Evolutionary conservation across 2,329 filamentous ascomycete genomes (phyloP).

Genomic region (Alternaria sp.): DNA sequence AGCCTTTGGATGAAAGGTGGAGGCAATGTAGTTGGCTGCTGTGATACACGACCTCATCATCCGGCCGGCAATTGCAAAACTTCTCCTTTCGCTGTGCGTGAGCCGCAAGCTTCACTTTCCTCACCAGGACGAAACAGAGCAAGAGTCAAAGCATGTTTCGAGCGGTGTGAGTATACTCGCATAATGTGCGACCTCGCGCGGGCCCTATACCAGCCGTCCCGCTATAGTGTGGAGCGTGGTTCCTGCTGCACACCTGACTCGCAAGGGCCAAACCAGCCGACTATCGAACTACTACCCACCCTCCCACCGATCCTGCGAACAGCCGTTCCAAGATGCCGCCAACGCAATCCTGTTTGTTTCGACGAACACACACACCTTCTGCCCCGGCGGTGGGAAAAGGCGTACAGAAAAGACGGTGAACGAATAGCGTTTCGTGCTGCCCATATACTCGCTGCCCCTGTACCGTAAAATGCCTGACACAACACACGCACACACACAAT

Average conservation of each 20-base stretch:
- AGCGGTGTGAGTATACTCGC: conserved; percentile 6
- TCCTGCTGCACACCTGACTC: conserved; percentile 1
- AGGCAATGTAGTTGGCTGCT: not conserved
- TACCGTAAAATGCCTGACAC: not conserved
- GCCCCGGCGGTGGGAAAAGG: not conserved
- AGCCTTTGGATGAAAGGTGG: not conserved
- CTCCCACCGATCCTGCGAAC: conserved; percentile 11
- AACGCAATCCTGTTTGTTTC: not conserved
- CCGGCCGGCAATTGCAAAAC: not conserved
- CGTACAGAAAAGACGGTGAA: conserved; percentile 5
- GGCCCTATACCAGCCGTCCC: not conserved
- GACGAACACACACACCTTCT: not conserved
- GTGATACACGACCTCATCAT: not conserved
- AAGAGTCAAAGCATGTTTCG: not conserved
- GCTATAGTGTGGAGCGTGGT: conserved; percentile 3
- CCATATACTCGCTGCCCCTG: not conserved
- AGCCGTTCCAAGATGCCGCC: conserved; percentile 8
- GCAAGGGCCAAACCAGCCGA: not conserved
- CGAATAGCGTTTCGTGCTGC: not conserved
- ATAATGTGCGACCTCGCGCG: conserved; percentile 7
- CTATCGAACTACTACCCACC: not conserved
- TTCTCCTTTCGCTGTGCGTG: not conserved
- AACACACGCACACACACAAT: not conserved
- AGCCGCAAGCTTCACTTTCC: not conserved
- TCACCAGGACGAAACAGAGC: not conserved